Evolutionary conservation across 163 green algal genomes (phyloP).

Genomic region (Scenedesmus sp.): DNA sequence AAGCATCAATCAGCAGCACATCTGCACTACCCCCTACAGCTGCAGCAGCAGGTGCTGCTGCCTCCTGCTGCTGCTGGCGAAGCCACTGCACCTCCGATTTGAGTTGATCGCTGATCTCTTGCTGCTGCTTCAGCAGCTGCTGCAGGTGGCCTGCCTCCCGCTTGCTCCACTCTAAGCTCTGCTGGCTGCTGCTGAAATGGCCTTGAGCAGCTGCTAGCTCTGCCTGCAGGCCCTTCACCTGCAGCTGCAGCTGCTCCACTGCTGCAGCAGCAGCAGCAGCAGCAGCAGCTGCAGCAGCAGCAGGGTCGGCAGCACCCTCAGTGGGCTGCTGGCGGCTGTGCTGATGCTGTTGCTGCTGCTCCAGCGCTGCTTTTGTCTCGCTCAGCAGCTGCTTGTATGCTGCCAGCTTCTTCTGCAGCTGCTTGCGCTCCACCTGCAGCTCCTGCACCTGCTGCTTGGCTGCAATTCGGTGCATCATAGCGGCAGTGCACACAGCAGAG

Average conservation of each 20-base stretch:
- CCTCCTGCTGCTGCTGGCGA: conserved; percentile 27
- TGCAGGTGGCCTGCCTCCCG: conserved; percentile 28
- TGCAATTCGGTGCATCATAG: neutral
- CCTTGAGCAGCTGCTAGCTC: conserved; percentile 17
- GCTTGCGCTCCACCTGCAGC: conserved; percentile 27
- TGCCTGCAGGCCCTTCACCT: neutral
- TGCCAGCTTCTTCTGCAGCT: conserved; percentile 53
- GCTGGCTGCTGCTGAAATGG: conserved; percentile 24
- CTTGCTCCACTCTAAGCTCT: conserved; percentile 19
- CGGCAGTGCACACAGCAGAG: neutral
- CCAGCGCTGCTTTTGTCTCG: neutral
- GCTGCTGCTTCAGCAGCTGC: conserved; percentile 46
- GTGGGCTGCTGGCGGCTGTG: neutral
- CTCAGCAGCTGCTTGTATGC: conserved; percentile 37
- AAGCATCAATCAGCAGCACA: neutral
- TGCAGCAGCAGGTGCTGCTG: neutral
- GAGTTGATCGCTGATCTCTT: conserved; percentile 32
- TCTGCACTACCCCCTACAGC: neutral
- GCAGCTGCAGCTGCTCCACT: neutral
- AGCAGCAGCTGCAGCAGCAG: neutral
- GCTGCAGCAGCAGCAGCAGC: neutral
- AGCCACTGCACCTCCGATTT: conserved; percentile 17
- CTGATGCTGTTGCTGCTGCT: neutral
- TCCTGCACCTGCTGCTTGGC: conserved; percentile 45
- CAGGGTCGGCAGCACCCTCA: neutral